These are phyloP conservation scores for Yamadazyma sp. DNA, from an alignment of 1,139 yeast species.

Conservation along the genomic window DNA sequence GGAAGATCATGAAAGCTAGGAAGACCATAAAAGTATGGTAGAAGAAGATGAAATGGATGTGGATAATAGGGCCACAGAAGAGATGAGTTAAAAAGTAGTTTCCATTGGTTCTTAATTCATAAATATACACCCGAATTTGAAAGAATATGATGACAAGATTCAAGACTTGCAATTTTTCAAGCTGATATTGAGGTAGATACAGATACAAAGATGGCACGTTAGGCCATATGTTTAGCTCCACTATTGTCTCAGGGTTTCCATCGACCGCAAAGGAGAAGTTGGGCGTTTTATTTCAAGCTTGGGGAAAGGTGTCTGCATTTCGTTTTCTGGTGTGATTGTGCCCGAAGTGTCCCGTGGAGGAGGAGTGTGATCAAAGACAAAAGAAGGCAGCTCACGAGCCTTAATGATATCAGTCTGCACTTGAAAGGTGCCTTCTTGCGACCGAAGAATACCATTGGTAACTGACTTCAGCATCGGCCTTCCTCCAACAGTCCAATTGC, in stretches of 20 bases:
- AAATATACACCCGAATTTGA: too few species aligned
- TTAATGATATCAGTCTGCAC: conserved; percentile 7
- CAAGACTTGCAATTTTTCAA: too few species aligned
- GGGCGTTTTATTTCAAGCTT: conserved; percentile 5
- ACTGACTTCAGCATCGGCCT: conserved; percentile 15
- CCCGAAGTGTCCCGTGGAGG: conserved; percentile 5
- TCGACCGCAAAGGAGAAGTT: conserved; percentile 10
- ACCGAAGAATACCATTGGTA: conserved; percentile 13
- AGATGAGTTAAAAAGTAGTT: conserved; percentile 16
- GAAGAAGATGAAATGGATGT: conserved; percentile 1
- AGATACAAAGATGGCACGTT: too few species aligned
- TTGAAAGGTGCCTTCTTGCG: conserved; percentile 12
- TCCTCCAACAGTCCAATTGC: not conserved
- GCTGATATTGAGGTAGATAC: too few species aligned
- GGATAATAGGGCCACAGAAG: not conserved
- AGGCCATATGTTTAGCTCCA: conserved; percentile 4
- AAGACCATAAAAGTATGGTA: too few species aligned
- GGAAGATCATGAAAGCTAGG: too few species aligned
- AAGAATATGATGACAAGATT: too few species aligned
- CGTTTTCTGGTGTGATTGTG: conserved; percentile 16
- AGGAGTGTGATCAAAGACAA: too few species aligned
- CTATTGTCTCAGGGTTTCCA: conserved; percentile 1
- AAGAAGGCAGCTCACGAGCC: not conserved
- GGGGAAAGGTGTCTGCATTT: conserved; percentile 14
- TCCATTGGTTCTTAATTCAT: too few species aligned